phyloP scores from a whole-genome alignment of 352 stramenopile genomes.

The Phytophthora megakarya region DNA sequence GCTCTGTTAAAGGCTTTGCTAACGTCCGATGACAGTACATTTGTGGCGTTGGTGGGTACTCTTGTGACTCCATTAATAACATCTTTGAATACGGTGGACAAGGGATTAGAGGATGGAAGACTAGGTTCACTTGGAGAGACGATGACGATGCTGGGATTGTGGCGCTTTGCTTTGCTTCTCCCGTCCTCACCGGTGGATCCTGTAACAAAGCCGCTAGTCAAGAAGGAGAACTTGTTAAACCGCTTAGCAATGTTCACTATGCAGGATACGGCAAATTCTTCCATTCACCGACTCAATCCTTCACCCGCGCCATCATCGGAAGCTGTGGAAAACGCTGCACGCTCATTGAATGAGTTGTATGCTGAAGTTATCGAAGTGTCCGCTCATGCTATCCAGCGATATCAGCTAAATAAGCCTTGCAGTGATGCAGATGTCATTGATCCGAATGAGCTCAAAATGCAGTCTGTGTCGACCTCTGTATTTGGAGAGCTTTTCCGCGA shows the following conservation, averaged over 20 bases:
- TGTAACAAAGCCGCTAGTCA: slow-evolving; percentile 92
- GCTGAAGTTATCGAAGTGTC: slow-evolving; percentile 38
- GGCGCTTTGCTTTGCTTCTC: slow-evolving; percentile 92
- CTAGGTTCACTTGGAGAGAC: slow-evolving; percentile 55
- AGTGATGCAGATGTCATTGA: slow-evolving; percentile 20
- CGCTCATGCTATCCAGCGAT: slow-evolving; percentile 60
- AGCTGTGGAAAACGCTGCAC: slow-evolving; percentile 12
- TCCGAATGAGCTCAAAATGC: slow-evolving; percentile 25
- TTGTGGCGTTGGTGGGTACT: slow-evolving; percentile 40
- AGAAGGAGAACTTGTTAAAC: slow-evolving; percentile 92
- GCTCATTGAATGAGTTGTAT: slow-evolving; percentile 27
- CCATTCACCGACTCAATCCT: slow-evolving; percentile 61
- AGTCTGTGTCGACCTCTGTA: slow-evolving; percentile 41
- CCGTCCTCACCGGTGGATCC: slow-evolving; percentile 96
- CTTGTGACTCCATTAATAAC: slow-evolving; percentile 46
- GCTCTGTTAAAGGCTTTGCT: slow-evolving; percentile 39
- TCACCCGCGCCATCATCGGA: slow-evolving; percentile 37
- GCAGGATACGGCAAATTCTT: slow-evolving; percentile 59
- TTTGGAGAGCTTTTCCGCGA: slow-evolving; percentile 85
- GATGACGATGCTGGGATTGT: slow-evolving; percentile 92
- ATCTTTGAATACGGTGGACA: slow-evolving; percentile 26
- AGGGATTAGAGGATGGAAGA: slow-evolving; percentile 1
- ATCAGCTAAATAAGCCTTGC: slow-evolving; percentile 27
- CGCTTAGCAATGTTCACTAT: slow-evolving; percentile 80
- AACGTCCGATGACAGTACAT: slow-evolving; percentile 43